These are phyloP conservation scores for Thoreauomyces humboldtii DNA, from an alignment of 192 early-diverging fungal genomes.

Conservation along the genomic window DNA sequence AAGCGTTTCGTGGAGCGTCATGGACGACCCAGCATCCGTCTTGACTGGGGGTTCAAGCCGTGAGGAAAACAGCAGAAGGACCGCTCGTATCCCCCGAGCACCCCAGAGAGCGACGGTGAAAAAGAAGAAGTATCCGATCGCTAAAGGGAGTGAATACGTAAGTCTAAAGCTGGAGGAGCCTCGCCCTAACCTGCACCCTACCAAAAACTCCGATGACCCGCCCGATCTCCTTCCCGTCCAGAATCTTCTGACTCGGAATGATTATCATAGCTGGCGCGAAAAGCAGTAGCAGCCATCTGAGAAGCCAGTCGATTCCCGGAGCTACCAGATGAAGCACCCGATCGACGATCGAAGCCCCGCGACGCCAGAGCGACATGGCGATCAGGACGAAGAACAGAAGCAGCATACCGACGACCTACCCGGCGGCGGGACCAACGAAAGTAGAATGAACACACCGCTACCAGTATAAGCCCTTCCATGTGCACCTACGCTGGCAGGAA, in stretches of 20 bases:
- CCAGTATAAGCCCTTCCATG: too few species aligned
- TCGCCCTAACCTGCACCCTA: too few species aligned
- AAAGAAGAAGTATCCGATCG: conserved; percentile 1
- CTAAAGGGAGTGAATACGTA: too few species aligned
- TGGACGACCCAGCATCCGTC: too few species aligned
- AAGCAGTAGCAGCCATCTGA: conserved; percentile 17
- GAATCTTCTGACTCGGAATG: neutral
- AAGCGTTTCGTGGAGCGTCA: neutral
- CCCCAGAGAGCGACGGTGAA: neutral
- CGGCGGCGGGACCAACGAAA: too few species aligned
- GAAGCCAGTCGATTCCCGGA: conserved; percentile 14
- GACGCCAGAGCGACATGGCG: neutral
- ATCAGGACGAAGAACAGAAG: neutral
- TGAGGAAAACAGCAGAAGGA: too few species aligned
- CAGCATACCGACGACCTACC: conserved; percentile 2
- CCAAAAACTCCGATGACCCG: conserved; percentile 14
- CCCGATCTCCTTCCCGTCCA: conserved; percentile 6
- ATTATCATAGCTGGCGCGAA: conserved; percentile 14
- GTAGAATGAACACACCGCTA: too few species aligned
- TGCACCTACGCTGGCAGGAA: conserved; percentile 17
- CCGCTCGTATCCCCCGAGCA: neutral
- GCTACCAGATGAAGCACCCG: neutral
- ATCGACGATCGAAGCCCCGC: neutral
- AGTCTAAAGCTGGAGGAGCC: too few species aligned
- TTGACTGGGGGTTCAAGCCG: too few species aligned